Conservation (phyloP, 768 basidiomycete species). For the Saitozyma podzolica region DNA sequence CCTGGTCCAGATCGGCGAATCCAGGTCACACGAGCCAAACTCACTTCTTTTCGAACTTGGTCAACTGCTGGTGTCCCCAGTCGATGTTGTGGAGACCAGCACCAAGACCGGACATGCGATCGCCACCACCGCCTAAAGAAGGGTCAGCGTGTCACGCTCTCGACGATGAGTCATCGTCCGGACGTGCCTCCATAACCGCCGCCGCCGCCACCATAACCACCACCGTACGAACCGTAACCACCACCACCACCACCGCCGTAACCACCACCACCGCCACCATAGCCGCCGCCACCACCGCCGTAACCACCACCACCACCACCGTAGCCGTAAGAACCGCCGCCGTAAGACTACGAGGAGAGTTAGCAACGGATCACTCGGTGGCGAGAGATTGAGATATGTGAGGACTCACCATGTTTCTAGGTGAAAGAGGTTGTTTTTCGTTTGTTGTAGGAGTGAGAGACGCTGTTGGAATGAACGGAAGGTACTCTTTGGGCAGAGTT, state of each 20-base stretch:
- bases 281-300: conserved; percentile 13
- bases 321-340: conserved; percentile 19
- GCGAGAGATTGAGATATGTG: not conserved
- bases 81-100: conserved; percentile 78
- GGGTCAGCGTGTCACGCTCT: conserved; percentile 25
- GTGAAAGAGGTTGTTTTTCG: not conserved
- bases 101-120: conserved; percentile 73
- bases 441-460: no score
- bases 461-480: no score
- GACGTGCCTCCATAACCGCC: conserved; percentile 52
- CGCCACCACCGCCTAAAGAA: conserved; percentile 46
- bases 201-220: conserved; percentile 42
- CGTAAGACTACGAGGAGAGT: conserved; percentile 17
- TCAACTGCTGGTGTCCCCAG: conserved; percentile 72
- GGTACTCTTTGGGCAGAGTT: no score
- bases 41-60: conserved; percentile 93
- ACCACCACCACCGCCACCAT: conserved; percentile 21
- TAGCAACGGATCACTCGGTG: not conserved
- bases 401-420: not conserved
- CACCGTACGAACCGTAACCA: conserved; percentile 29
- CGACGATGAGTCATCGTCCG: conserved; percentile 43
- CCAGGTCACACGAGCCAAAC: conserved; percentile 5
- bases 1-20: not conserved
- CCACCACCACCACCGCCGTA: conserved; percentile 22
- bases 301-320: conserved; percentile 13